Conservation (phyloP, 768 basidiomycete species). For the Termitomyces sp. region DNA sequence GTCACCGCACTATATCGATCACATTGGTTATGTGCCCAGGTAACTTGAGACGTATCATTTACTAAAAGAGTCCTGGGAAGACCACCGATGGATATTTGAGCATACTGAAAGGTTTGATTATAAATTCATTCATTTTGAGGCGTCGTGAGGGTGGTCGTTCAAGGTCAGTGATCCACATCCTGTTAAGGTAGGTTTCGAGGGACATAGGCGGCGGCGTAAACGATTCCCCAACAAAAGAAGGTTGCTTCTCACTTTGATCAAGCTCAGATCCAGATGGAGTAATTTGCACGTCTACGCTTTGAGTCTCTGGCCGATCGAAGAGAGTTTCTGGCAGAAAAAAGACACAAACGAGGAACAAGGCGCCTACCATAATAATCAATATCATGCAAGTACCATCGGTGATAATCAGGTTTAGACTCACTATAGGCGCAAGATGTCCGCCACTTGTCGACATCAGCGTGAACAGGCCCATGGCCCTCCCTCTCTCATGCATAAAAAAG, state of each 20-base stretch:
- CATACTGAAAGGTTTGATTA: slow-evolving; percentile 33
- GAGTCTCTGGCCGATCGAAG: slow-evolving; percentile 26
- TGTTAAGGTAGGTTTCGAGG: slow-evolving; percentile 20
- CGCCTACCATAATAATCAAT: slow-evolving; percentile 7
- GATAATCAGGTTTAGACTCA: slow-evolving; percentile 14
- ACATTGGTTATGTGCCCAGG: background rate
- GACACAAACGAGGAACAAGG: slow-evolving; percentile 30
- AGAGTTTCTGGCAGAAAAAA: slow-evolving; percentile 41
- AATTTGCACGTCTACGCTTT: slow-evolving; percentile 4
- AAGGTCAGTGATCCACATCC: slow-evolving; percentile 28
- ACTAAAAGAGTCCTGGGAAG: slow-evolving; percentile 35
- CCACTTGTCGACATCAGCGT: slow-evolving; percentile 39
- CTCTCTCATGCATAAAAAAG: slow-evolving; percentile 34
- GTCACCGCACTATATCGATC: slow-evolving; percentile 25
- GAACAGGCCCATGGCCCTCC: slow-evolving; percentile 40
- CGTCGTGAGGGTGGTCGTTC: slow-evolving; percentile 24
- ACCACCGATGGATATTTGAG: slow-evolving; percentile 37
- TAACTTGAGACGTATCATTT: slow-evolving; percentile 7
- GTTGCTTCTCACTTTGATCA: slow-evolving; percentile 13
- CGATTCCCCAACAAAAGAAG: slow-evolving; percentile 9
- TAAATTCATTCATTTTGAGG: slow-evolving; percentile 24
- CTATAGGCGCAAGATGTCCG: slow-evolving; percentile 38
- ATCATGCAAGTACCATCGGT: background rate
- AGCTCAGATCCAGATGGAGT: background rate
- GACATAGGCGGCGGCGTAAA: slow-evolving; percentile 26